These are phyloP conservation scores for Hemileccinum impolitum DNA, from an alignment of 768 basidiomycete genomes.

Conservation along the genomic window DNA sequence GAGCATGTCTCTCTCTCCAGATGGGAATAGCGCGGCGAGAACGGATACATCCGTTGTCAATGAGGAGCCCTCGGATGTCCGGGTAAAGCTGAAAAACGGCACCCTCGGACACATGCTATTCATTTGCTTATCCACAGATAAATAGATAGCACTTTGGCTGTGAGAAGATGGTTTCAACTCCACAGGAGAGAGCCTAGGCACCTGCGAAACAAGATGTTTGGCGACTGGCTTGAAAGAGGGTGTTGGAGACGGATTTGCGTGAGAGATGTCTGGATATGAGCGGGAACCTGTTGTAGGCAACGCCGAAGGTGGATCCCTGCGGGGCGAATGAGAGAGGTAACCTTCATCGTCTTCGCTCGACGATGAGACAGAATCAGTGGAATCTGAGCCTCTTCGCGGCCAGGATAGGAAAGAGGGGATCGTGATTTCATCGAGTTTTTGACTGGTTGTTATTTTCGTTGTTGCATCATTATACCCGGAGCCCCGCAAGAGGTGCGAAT, in stretches of 20 bases:
- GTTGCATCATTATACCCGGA: constrained; percentile 2
- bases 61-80: constrained; percentile 73
- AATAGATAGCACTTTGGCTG: constrained; percentile 7
- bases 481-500: constrained; percentile 5
- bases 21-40: constrained; percentile 67
- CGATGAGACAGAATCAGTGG: constrained; percentile 26
- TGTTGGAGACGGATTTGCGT: constrained; percentile 24
- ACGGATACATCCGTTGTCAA: constrained; percentile 68
- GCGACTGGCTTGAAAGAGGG: constrained; percentile 36
- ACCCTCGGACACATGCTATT: constrained; percentile 27
- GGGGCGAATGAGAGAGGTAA: constrained; percentile 60
- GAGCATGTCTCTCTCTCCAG: constrained; percentile 69
- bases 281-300: constrained; percentile 37
- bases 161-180: constrained; percentile 10
- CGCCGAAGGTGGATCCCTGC: constrained; percentile 33
- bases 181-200: constrained; percentile 31
- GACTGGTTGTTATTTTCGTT: constrained; percentile 4
- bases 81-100: constrained; percentile 80
- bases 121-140: constrained; percentile 14
- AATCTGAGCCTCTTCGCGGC: constrained; percentile 20
- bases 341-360: constrained; percentile 43
- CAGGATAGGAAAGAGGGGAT: constrained; percentile 23
- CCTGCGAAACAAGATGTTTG: constrained; percentile 36
- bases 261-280: constrained; percentile 42
- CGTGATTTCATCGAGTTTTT: constrained; percentile 10